Evolutionary conservation across 495 filamentous ascomycete species (phyloP).

Genomic region (Hyaloscypha variabilis): DNA sequence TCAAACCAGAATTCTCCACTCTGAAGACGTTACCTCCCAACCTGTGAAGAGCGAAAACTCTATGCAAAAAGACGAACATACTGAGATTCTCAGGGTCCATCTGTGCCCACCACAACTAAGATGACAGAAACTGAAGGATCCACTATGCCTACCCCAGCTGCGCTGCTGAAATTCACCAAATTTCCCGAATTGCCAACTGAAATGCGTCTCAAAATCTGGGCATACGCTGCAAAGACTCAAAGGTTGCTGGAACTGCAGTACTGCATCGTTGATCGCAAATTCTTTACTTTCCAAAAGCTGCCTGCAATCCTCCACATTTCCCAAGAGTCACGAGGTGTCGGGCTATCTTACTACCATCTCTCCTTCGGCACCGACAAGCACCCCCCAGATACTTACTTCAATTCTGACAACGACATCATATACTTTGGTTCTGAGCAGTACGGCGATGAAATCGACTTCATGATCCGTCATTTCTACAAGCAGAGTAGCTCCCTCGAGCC

Average conservation of each 20-base stretch:
- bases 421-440: conserved; percentile 17
- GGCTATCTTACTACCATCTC: conserved; percentile 6
- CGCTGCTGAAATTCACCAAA: background rate
- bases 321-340: conserved; percentile 11
- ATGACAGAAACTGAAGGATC: background rate
- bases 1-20: no score
- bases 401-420: conserved; percentile 13
- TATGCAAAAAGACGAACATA: background rate
- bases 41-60: no score
- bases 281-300: conserved; percentile 1
- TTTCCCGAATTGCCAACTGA: conserved; percentile 18
- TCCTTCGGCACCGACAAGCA: conserved; percentile 10
- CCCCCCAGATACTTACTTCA: conserved; percentile 13
- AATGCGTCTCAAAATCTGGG: conserved; percentile 21
- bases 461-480: conserved; percentile 6
- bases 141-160: background rate
- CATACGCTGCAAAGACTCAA: background rate
- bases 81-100: background rate
- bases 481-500: background rate
- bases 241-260: conserved; percentile 14
- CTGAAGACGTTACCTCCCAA: no score
- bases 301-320: conserved; percentile 1
- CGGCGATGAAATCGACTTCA: conserved; percentile 7
- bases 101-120: background rate
- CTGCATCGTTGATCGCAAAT: conserved; percentile 1